These are phyloP conservation scores for Lecanicillium sp. DNA, from an alignment of 2,329 filamentous ascomycete species.

Conservation along the genomic window DNA sequence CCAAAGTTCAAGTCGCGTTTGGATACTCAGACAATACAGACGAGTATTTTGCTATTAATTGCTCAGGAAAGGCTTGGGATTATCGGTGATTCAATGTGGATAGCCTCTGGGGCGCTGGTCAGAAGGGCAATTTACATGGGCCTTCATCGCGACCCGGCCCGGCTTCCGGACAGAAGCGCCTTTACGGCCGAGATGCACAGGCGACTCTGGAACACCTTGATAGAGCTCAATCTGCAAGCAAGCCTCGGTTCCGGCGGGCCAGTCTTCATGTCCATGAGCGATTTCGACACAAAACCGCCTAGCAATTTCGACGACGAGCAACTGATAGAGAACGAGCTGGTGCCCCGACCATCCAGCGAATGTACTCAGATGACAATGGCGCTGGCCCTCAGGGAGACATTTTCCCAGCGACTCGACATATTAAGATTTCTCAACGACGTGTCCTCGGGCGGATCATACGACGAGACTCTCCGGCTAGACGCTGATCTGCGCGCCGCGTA, in stretches of 20 bases:
- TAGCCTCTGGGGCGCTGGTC: slow-evolving; percentile 38
- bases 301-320: slow-evolving; percentile 46
- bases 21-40: slow-evolving; percentile 45
- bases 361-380: slow-evolving; percentile 38
- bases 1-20: slow-evolving; percentile 49
- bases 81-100: slow-evolving; percentile 43
- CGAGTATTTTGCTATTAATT: slow-evolving; percentile 36
- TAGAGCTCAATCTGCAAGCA: slow-evolving; percentile 41
- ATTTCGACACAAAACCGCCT: slow-evolving; percentile 44
- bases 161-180: slow-evolving; percentile 29
- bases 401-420: slow-evolving; percentile 38
- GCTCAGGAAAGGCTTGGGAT: slow-evolving; percentile 33
- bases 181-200: slow-evolving; percentile 42
- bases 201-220: slow-evolving; percentile 46
- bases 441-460: slow-evolving; percentile 31
- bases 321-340: slow-evolving; percentile 26
- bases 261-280: slow-evolving; percentile 36
- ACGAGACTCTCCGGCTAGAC: slow-evolving; percentile 40
- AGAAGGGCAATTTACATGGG: slow-evolving; percentile 45
- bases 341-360: slow-evolving; percentile 26
- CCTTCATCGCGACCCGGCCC: slow-evolving; percentile 41
- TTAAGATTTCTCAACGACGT: slow-evolving; percentile 39
- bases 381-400: slow-evolving; percentile 36
- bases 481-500: slow-evolving; percentile 36
- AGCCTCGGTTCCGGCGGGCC: slow-evolving; percentile 41